phyloP scores from a whole-genome alignment of 257 asterid species.

The Forsythia viridissima region DNA sequence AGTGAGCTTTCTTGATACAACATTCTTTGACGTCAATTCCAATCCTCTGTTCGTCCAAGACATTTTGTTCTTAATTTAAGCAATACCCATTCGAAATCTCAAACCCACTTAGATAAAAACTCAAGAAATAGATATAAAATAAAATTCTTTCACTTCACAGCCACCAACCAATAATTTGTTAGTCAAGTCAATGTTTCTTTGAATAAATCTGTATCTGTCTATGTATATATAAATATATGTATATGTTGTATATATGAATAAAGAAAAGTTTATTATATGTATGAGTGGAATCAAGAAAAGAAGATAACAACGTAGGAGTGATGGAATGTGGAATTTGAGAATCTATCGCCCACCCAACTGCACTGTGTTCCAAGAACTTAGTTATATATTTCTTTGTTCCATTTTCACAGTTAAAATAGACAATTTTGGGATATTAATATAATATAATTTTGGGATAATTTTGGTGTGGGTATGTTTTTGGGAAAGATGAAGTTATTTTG shows the following conservation, averaged over 20 bases:
- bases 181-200: slow-evolving; percentile 1
- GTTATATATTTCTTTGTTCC: not conserved
- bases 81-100: slow-evolving; percentile 25
- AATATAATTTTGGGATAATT: no score
- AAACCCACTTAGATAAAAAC: not conserved
- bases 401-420: not conserved
- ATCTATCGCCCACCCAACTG: slow-evolving; percentile 50
- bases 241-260: not conserved
- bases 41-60: slow-evolving; percentile 54
- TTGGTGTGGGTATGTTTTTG: no score
- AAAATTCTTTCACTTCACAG: slow-evolving; percentile 19
- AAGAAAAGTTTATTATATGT: not conserved
- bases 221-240: not conserved
- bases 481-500: no score
- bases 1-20: slow-evolving; percentile 58
- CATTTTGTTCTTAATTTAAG: slow-evolving; percentile 46
- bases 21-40: slow-evolving; percentile 25
- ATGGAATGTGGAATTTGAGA: slow-evolving; percentile 48
- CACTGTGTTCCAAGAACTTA: slow-evolving; percentile 31
- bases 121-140: not conserved
- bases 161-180: slow-evolving; percentile 8
- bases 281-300: slow-evolving; percentile 20
- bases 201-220: not conserved
- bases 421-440: not conserved
- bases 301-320: slow-evolving; percentile 39